These are phyloP conservation scores for Amanita polypyramis DNA, from an alignment of 768 basidiomycete species.

Conservation along the genomic window DNA sequence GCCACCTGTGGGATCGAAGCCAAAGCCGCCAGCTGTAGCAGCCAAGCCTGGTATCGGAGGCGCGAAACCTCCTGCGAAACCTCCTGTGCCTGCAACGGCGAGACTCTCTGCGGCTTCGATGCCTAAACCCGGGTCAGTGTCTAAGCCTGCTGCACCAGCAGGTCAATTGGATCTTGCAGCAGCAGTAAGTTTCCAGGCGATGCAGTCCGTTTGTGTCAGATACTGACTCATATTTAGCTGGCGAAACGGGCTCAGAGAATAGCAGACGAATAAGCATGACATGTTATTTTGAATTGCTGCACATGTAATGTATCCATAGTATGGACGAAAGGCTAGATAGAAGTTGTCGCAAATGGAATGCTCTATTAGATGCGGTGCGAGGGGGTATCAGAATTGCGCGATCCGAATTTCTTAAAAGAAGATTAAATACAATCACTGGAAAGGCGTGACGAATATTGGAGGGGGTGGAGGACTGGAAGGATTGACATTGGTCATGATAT, in stretches of 20 bases:
- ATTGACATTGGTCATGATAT: background rate
- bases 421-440: background rate
- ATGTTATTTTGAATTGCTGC: too few species aligned
- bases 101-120: slow-evolving; percentile 33
- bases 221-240: slow-evolving; percentile 31
- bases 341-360: slow-evolving; percentile 6
- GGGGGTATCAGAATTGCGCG: slow-evolving; percentile 5
- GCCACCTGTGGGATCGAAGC: slow-evolving; percentile 54
- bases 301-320: background rate
- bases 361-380: slow-evolving; percentile 5
- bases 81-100: slow-evolving; percentile 49
- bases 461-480: background rate
- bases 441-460: slow-evolving; percentile 7
- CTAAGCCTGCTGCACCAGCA: slow-evolving; percentile 31
- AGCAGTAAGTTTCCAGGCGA: slow-evolving; percentile 45
- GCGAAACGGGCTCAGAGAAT: slow-evolving; percentile 69
- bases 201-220: background rate
- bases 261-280: slow-evolving; percentile 29
- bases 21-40: slow-evolving; percentile 53
- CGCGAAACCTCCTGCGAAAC: slow-evolving; percentile 41
- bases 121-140: slow-evolving; percentile 28
- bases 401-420: background rate
- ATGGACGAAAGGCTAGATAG: slow-evolving; percentile 5
- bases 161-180: slow-evolving; percentile 78
- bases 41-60: slow-evolving; percentile 36